Base-by-base conservation (phyloP, 805 yeast genomes). In the Spathaspora passalidarum region DNA sequence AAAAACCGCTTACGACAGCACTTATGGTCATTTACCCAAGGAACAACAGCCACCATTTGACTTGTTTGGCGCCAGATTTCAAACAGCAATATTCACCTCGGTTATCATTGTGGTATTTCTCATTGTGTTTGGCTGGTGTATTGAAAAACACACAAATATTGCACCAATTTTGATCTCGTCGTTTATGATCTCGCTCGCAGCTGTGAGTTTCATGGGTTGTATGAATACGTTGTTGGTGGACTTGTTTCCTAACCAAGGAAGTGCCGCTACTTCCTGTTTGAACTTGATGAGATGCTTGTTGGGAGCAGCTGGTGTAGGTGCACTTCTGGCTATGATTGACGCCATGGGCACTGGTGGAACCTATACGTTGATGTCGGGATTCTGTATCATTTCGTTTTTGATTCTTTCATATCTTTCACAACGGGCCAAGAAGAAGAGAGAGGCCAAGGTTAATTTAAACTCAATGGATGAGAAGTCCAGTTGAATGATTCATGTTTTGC, bases 111-210 rank as follows among this genome's bases (percentile, higher is more conserved):
- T 62, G 21, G 71, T 70, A 0, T 68, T 72, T 9, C 56, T 76
- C 0, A 49, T 84, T 3, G 62, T 82, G 5, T 85, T 76, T 61
- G 95, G 92, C 1, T 88, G 95, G 95, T 77, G 86, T 48, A 53
- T 86, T 10, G 66, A 76, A 20, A 56, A 67, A 14, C 59, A 66
- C 16, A 75, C 75, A 1, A 66, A 68, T 32, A 60, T 82, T 32
- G 76, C 83, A 0, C 76, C 76, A 0, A 76, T 84, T 3, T 59
- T 86, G 11, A 71, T 86, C 0, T 62, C 76, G 47, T 65, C 82
- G 5, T 84, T 81, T 42, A 56, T 82, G 23, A 68, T 78, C 1
- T 79, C 89, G 4, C 60, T 74, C 45, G 72, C 80, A 11, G 72
- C 81, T 5, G 76, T 82, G 55, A 78, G 77, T 46, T 76, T 80